Conservation (phyloP, 495 filamentous ascomycete genomes). For the Trichoderma asperelloides region DNA sequence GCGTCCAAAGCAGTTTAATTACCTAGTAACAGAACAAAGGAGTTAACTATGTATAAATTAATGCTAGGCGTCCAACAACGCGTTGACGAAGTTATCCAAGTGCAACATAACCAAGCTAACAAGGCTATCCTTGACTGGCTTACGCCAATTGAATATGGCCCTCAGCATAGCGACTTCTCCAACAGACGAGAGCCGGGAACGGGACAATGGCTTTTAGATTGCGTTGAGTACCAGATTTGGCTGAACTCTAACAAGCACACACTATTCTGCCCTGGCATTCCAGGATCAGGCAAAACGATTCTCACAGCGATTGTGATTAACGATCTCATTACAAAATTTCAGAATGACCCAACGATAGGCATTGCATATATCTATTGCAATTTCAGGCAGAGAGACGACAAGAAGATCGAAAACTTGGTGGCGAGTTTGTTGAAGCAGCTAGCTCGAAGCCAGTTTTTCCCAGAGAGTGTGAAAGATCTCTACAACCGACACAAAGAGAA, state of each 20-base stretch:
- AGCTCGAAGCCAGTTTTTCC: conserved; percentile 12
- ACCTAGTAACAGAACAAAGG: too few species aligned
- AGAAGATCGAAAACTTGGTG: conserved; percentile 21
- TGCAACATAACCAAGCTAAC: too few species aligned
- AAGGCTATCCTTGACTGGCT: not conserved
- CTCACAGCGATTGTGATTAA: conserved; percentile 28
- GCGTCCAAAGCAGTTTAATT: too few species aligned
- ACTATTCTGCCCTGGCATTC: conserved; percentile 37
- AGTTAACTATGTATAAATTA: too few species aligned
- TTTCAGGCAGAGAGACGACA: conserved; percentile 21
- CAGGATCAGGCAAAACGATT: conserved; percentile 27
- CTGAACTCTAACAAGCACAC: conserved; percentile 15
- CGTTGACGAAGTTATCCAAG: too few species aligned
- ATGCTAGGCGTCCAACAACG: too few species aligned
- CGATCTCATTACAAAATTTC: conserved; percentile 17
- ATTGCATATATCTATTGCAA: conserved; percentile 39
- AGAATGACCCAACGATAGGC: conserved; percentile 19
- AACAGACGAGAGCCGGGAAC: conserved; percentile 21
- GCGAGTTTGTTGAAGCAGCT: conserved; percentile 30
- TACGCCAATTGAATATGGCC: not conserved
- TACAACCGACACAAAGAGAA: conserved; percentile 16
- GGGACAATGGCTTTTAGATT: conserved; percentile 32
- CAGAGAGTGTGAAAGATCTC: conserved; percentile 18
- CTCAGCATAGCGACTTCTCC: not conserved
- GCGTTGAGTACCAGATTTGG: conserved; percentile 25